These are phyloP conservation scores for Murraya koenigii DNA, from an alignment of 345 rosid genomes.

Conservation along the genomic window DNA sequence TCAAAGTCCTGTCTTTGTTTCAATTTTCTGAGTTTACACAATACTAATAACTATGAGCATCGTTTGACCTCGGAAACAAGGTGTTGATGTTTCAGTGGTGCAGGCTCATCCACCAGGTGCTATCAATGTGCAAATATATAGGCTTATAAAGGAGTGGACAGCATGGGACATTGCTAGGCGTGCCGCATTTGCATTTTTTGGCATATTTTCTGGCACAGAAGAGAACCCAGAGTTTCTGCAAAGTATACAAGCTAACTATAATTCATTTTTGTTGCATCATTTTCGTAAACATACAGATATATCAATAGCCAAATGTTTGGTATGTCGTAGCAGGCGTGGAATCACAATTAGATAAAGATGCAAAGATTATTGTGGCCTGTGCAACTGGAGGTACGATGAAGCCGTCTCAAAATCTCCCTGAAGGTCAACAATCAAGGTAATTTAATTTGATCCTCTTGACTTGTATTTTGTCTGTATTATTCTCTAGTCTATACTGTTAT, in stretches of 20 bases:
- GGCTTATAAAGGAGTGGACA: constrained; percentile 96
- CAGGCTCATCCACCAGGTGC: constrained; percentile 92
- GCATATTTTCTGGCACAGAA: constrained; percentile 96
- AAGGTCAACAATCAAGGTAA: constrained; percentile 95
- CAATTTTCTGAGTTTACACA: no score
- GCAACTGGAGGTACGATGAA: constrained; percentile 85
- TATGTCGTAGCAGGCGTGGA: constrained; percentile 55
- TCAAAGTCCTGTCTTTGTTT: neutral
- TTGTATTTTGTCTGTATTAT: neutral
- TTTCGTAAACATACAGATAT: neutral
- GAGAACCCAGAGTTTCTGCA: constrained; percentile 88
- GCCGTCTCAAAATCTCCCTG: constrained; percentile 86
- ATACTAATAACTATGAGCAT: no score
- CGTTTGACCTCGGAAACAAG: no score
- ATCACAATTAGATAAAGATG: constrained; percentile 66
- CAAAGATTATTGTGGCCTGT: constrained; percentile 95
- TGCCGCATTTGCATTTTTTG: constrained; percentile 93
- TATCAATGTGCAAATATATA: constrained; percentile 83
- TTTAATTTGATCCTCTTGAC: neutral
- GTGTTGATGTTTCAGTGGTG: neutral
- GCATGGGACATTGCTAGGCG: constrained; percentile 99
- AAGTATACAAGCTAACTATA: constrained; percentile 33
- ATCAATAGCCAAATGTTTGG: neutral
- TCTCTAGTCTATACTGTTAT: neutral
- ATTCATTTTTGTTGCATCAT: constrained; percentile 2